Conservation (phyloP, 257 asterid genomes). For the Rhazya stricta region DNA sequence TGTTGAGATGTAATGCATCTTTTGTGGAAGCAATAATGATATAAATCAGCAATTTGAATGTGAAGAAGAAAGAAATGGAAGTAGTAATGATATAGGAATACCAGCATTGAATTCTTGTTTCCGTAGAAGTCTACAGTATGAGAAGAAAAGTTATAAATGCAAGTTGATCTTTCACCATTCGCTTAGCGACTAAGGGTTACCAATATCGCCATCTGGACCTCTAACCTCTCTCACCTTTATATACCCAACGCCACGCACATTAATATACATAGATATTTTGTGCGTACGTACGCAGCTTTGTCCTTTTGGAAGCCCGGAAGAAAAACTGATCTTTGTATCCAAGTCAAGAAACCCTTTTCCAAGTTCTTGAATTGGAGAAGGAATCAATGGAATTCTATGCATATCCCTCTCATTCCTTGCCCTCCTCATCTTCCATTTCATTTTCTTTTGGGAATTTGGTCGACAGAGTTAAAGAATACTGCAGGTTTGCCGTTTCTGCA, state of each 20-base stretch:
- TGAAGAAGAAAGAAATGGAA: too few relatives aligned
- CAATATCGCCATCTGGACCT: slow-evolving; percentile 5
- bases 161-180: slow-evolving; percentile 21
- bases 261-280: slow-evolving; percentile 5
- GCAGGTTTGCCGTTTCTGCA: slow-evolving; percentile 63
- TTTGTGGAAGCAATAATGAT: too few relatives aligned
- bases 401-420: slow-evolving; percentile 58
- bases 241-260: background rate
- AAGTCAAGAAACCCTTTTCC: slow-evolving; percentile 1
- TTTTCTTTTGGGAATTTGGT: slow-evolving; percentile 45
- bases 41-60: too few relatives aligned
- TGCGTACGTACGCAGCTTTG: background rate
- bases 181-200: slow-evolving; percentile 22
- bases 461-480: slow-evolving; percentile 58
- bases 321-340: background rate
- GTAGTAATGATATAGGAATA: too few relatives aligned
- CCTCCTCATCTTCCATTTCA: slow-evolving; percentile 43
- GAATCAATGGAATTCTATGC: slow-evolving; percentile 71
- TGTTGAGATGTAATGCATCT: too few relatives aligned
- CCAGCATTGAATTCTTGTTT: too few relatives aligned
- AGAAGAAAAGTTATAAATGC: slow-evolving; percentile 27
- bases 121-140: too few relatives aligned
- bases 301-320: slow-evolving; percentile 2
- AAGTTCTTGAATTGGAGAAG: slow-evolving; percentile 11
- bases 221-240: slow-evolving; percentile 19